A percentile compares a stretch with the other conserved stretches of the same genome.
phyloP scores from a whole-genome alignment of 164 flowering plant genomes.

The Liriodendron chinense region DNA sequence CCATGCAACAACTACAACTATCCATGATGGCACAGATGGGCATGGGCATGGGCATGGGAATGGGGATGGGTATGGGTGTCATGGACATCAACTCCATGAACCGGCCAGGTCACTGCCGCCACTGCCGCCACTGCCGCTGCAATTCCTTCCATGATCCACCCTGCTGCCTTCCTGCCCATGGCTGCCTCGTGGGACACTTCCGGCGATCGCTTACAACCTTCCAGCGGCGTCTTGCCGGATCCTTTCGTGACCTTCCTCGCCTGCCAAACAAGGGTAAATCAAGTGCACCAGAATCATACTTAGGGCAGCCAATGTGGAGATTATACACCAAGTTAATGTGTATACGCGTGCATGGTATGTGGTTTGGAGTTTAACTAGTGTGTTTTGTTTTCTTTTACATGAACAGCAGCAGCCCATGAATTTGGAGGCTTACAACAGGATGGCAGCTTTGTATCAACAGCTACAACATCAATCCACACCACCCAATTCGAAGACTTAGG shows the following conservation, averaged over 20 bases:
- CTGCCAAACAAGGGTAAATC: conserved; percentile 55
- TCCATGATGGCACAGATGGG: conserved; percentile 64
- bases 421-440: conserved; percentile 61
- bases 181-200: conserved; percentile 41
- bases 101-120: conserved; percentile 2
- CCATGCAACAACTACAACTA: conserved; percentile 79
- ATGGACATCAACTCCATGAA: conserved; percentile 51
- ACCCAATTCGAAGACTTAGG: not conserved
- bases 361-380: too few species aligned
- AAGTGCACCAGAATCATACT: too few species aligned
- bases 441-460: conserved; percentile 68
- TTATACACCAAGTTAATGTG: too few species aligned
- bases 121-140: conserved; percentile 24
- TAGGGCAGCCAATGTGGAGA: too few species aligned
- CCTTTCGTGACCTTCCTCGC: conserved; percentile 58
- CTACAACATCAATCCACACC: conserved; percentile 31
- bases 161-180: conserved; percentile 38
- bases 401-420: conserved; percentile 57
- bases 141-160: conserved; percentile 45
- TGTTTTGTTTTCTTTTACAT: not conserved
- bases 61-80: conserved; percentile 43
- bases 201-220: conserved; percentile 22
- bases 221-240: conserved; percentile 36
- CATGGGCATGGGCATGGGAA: conserved; percentile 57
- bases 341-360: too few species aligned